Conservation (phyloP, 164 flowering plant species). For the Protea cynaroides region DNA sequence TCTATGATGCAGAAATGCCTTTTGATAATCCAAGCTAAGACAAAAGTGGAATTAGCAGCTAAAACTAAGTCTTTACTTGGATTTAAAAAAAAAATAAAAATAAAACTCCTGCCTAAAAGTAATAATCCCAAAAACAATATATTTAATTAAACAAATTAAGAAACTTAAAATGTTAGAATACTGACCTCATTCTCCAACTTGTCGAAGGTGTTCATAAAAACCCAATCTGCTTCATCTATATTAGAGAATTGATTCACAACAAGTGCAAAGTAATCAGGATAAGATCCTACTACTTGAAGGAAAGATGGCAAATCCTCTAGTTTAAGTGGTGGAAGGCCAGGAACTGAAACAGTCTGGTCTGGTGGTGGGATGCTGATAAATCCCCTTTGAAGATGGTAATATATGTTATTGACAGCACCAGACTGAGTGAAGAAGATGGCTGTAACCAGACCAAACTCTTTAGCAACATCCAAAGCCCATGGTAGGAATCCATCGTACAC, state of each 20-base stretch:
- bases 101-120: too few relatives aligned
- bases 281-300: not conserved
- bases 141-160: too few relatives aligned
- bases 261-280: not conserved
- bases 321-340: constrained; percentile 23
- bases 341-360: constrained; percentile 1
- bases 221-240: constrained; percentile 2
- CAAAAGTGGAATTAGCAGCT: too few relatives aligned
- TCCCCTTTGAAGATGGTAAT: constrained; percentile 6
- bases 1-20: too few relatives aligned
- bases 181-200: not conserved
- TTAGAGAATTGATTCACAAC: constrained; percentile 1
- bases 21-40: too few relatives aligned
- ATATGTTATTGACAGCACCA: not conserved
- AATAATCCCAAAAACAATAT: too few relatives aligned
- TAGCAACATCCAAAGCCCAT: constrained; percentile 8
- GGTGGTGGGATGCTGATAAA: constrained; percentile 2
- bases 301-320: constrained; percentile 14
- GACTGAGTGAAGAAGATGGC: constrained; percentile 4
- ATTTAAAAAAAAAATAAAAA: too few relatives aligned
- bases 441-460: not conserved
- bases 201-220: not conserved
- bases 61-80: too few relatives aligned
- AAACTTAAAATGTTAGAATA: not conserved
- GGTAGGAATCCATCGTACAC: constrained; percentile 7